phyloP scores from a whole-genome alignment of 73 alveolate genomes.

The Diophrys appendiculata region DNA sequence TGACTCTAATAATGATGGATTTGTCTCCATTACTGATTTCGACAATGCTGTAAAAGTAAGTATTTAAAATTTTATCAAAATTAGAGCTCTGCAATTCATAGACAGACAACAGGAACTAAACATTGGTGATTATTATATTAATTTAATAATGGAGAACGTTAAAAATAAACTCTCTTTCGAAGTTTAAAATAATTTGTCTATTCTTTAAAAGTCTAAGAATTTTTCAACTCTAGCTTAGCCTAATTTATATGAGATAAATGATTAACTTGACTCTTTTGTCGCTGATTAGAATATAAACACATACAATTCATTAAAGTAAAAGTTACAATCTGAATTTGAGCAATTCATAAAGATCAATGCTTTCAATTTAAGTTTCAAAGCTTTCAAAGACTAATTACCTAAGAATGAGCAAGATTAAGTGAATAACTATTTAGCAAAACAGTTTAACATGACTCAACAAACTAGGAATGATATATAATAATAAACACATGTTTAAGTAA shows the following conservation, averaged over 20 bases:
- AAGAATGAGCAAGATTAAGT: background rate
- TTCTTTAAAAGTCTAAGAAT: background rate
- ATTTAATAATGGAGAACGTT: background rate
- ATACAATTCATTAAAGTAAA: too few relatives aligned
- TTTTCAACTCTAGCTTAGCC: background rate
- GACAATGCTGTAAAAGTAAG: constrained; percentile 16
- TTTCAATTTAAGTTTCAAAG: background rate
- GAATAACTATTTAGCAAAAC: background rate
- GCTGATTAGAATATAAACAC: background rate
- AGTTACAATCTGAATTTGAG: background rate
- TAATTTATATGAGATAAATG: background rate
- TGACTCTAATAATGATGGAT: constrained; percentile 48
- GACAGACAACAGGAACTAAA: background rate
- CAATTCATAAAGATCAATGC: background rate
- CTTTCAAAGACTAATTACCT: background rate
- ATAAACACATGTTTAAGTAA: too few relatives aligned
- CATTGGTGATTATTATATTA: too few relatives aligned
- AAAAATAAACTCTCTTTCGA: background rate
- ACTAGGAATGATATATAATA: too few relatives aligned
- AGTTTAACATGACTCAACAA: background rate
- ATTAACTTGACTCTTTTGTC: background rate
- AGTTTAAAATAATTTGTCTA: background rate
- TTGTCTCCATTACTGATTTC: constrained; percentile 18
- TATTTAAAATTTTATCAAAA: background rate
- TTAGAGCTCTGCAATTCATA: background rate